Conservation (phyloP, 2,329 filamentous ascomycete species). For the Pezicula radicicola region DNA sequence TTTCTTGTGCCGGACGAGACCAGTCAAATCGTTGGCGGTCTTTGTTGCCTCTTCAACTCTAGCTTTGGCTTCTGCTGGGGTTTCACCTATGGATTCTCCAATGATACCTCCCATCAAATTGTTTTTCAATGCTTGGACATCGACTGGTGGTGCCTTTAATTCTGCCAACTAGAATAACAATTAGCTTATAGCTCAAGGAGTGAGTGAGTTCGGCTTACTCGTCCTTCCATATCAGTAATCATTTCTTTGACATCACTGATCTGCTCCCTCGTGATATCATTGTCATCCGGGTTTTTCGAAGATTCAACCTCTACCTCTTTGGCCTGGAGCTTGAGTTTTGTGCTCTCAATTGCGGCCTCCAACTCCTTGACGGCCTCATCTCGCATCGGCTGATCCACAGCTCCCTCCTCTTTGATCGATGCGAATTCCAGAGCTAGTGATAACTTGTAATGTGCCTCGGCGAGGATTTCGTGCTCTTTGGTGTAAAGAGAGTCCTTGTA, state of each 20-base stretch:
- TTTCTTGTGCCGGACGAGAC: slow-evolving; percentile 70
- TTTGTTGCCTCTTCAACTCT: slow-evolving; percentile 71
- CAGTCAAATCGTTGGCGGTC: slow-evolving; percentile 70
- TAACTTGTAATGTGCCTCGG: slow-evolving; percentile 95
- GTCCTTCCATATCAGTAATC: slow-evolving; percentile 73
- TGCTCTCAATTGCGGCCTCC: slow-evolving; percentile 71
- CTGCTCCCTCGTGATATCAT: slow-evolving; percentile 56
- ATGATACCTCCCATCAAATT: slow-evolving; percentile 56
- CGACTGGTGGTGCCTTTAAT: slow-evolving; percentile 60
- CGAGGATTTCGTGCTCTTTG: slow-evolving; percentile 78
- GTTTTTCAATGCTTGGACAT: slow-evolving; percentile 50
- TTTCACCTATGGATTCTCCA: slow-evolving; percentile 60
- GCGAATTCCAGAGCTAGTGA: slow-evolving; percentile 93
- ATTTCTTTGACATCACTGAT: slow-evolving; percentile 76
- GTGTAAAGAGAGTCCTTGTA: slow-evolving; percentile 79
- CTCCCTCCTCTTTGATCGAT: slow-evolving; percentile 60
- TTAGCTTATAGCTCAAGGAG: slow-evolving; percentile 4
- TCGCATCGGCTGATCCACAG: slow-evolving; percentile 66
- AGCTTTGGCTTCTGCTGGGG: slow-evolving; percentile 56
- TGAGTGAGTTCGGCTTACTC: slow-evolving; percentile 43
- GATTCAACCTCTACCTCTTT: slow-evolving; percentile 66
- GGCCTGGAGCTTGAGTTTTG: slow-evolving; percentile 65
- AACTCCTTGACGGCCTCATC: slow-evolving; percentile 70
- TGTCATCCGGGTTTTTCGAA: slow-evolving; percentile 62
- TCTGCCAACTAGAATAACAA: slow-evolving; percentile 56